Percentiles rank a stretch among this genome's conserved stretches.
Evolutionary conservation across 1,139 yeast species (phyloP).

Genomic region (Taphrina betulina): DNA sequence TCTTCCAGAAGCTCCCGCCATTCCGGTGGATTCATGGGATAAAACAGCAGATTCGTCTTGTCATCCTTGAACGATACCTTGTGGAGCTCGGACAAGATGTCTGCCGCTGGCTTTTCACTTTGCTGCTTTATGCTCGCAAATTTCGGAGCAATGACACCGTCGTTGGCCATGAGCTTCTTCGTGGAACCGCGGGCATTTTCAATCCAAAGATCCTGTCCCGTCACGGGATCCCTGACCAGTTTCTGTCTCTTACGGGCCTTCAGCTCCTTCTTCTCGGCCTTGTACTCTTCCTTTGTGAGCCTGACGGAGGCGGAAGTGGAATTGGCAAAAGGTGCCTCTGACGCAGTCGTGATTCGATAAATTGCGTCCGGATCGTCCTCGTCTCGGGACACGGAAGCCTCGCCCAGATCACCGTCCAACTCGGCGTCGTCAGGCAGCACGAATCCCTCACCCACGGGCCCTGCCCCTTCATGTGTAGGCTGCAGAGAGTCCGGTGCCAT

Average conservation of each 20-base stretch:
- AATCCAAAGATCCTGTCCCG: conserved; percentile 26
- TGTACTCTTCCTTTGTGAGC: conserved; percentile 18
- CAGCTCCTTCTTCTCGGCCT: conserved; percentile 8
- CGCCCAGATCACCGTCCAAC: background rate
- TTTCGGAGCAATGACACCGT: conserved; percentile 22
- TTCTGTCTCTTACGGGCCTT: conserved; percentile 20
- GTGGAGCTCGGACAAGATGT: conserved; percentile 7
- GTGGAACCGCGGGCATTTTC: conserved; percentile 22
- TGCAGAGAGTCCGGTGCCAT: conserved; percentile 6
- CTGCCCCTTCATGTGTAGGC: conserved; percentile 4
- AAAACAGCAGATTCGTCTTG: conserved; percentile 32
- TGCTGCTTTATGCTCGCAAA: background rate
- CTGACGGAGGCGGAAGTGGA: background rate
- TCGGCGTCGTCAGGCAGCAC: conserved; percentile 3
- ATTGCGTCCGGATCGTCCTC: conserved; percentile 18
- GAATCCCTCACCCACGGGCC: conserved; percentile 6
- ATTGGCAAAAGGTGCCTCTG: background rate
- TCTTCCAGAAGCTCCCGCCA: conserved; percentile 25
- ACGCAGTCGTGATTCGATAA: conserved; percentile 6
- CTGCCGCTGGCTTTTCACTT: conserved; percentile 16
- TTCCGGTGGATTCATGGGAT: conserved; percentile 31
- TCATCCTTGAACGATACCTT: conserved; percentile 31
- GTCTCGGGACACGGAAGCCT: conserved; percentile 5
- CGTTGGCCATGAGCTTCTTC: conserved; percentile 7
- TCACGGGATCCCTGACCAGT: conserved; percentile 24